These are phyloP conservation scores for Chrysanthemum makinoi DNA, from an alignment of 129 eudicot species.

Conservation along the genomic window DNA sequence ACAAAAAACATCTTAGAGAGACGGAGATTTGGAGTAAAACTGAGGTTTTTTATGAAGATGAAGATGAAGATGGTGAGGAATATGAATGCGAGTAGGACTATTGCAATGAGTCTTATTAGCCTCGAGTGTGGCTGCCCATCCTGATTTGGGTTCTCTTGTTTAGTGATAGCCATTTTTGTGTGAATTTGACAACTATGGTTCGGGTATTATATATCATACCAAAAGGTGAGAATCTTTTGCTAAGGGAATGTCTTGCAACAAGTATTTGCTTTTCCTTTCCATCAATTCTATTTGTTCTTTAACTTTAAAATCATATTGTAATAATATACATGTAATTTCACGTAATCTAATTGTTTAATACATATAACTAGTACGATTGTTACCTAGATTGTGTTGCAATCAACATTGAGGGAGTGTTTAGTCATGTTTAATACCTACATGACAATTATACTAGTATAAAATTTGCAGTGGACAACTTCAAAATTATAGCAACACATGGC, in stretches of 20 bases:
- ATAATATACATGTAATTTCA: no score
- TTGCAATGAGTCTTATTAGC: constrained; percentile 41
- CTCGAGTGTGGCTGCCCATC: constrained; percentile 30
- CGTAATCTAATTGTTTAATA: no score
- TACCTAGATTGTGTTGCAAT: no score
- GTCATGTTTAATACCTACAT: no score
- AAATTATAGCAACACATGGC: no score
- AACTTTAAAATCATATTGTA: neutral
- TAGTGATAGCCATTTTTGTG: constrained; percentile 34
- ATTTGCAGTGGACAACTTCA: no score
- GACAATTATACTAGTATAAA: no score
- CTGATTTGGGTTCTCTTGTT: constrained; percentile 22
- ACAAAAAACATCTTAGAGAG: no score
- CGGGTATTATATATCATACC: constrained; percentile 30
- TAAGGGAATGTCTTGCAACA: constrained; percentile 36
- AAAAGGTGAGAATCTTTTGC: constrained; percentile 35
- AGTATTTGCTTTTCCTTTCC: constrained; percentile 27
- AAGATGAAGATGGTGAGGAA: constrained; percentile 25
- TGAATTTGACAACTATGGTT: constrained; percentile 8
- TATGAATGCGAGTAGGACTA: constrained; percentile 47
- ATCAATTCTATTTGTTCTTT: constrained; percentile 9
- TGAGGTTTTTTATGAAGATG: no score
- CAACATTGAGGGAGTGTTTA: no score
- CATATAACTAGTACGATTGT: no score
- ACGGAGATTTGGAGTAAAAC: no score